Evolutionary conservation across 306 rosid species (phyloP).

Genomic region (Ammopiptanthus mongolicus): DNA sequence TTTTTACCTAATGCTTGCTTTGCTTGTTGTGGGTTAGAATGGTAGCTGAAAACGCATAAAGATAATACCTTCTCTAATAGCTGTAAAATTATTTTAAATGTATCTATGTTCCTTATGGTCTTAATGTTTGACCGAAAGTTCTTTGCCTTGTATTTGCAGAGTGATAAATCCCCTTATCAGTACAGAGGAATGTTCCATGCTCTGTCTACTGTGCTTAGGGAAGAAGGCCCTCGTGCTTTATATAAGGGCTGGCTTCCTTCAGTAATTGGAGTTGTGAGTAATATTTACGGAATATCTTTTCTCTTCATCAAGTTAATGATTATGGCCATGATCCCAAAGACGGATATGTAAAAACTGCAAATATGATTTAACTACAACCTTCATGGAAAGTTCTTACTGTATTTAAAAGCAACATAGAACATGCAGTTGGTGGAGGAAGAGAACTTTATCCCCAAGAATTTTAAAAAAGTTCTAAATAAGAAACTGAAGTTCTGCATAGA

Average conservation of each 20-base stretch:
- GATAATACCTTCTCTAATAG: background rate
- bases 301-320: constrained; percentile 1
- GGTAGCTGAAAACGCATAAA: background rate
- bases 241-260: constrained; percentile 99
- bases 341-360: background rate
- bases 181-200: constrained; percentile 99
- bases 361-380: background rate
- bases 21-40: background rate
- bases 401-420: background rate
- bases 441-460: background rate
- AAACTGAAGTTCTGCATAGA: background rate
- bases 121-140: background rate
- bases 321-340: background rate
- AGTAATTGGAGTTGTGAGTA: constrained; percentile 97
- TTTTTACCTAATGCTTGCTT: constrained; percentile 10
- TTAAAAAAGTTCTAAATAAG: background rate
- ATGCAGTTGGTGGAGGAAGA: background rate
- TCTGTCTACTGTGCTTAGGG: constrained; percentile 77
- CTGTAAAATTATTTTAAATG: background rate
- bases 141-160: constrained; percentile 42
- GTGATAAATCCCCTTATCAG: constrained; percentile 89
- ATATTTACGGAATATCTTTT: constrained; percentile 4
- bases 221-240: constrained; percentile 96
- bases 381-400: background rate
- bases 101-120: background rate